Base-by-base conservation (phyloP, 352 stramenopile genomes). In the Blastocystis hominis region DNA sequence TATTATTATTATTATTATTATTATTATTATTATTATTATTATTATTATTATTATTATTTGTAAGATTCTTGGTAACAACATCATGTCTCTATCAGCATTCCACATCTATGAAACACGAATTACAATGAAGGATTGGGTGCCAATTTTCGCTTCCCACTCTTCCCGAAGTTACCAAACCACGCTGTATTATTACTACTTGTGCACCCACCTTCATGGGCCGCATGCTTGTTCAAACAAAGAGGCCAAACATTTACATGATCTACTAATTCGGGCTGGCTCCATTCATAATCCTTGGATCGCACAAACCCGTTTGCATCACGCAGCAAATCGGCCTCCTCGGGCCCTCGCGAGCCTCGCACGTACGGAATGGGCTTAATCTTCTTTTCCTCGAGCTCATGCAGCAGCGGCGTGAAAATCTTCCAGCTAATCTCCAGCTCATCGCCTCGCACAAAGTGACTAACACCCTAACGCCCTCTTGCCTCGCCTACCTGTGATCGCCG, bases 391-490 rank as follows among this genome's bases (percentile, higher is more conserved):
- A 86, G 44, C 24, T 94, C 89, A 80, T 98, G 91, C n/a, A 99
- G 91, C 53, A 99, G 89, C 34, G 96, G 96, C 56, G 96, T 98
- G 89, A 98, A 99, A 72, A 98, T 97, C 89, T 97, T 94, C 96
- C 97, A 99, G 62, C 94, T 92, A 4, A 94, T 92, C 53, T 93
- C 91, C 53, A 99, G 91, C 91, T 99, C 97, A 89, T 99, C 97
- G 79, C 95, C 93, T 36, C 96, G 92, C 56, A 98, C 96, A 91
- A 99, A 99, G n/a, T 90, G 76, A 38, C 76, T 86, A 77, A 34
- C 3, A 30, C 24, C 38, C 13, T 76, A 7, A 86, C 42, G 5
- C 62, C 24, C 38, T 7, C 59, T 24, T 40, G 17, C 50, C 20
- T 77, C 36, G 92, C 93, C 7, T 94, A 93, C 79, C 95, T 94